phyloP scores from a whole-genome alignment of 305 asterid species.

The Rubia peregrina region DNA sequence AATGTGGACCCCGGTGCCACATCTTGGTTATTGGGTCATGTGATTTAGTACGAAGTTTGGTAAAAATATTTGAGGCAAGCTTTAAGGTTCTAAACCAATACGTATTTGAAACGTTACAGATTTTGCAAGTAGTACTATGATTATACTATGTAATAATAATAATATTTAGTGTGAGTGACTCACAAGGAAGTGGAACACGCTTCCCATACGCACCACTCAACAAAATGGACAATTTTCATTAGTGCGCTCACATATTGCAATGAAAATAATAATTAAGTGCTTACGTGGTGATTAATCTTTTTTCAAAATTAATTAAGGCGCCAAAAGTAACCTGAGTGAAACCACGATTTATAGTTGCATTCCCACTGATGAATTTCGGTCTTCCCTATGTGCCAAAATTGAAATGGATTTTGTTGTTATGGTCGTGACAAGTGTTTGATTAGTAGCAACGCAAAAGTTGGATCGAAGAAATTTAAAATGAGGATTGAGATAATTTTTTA shows the following conservation, averaged over 20 bases:
- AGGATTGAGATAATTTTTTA: too few relatives aligned
- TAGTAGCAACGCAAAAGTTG: too few relatives aligned
- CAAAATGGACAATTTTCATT: not conserved
- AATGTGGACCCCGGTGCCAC: not conserved
- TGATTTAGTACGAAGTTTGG: not conserved
- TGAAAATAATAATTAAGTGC: not conserved
- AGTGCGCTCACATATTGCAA: slow-evolving; percentile 2
- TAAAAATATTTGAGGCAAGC: not conserved
- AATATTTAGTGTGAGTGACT: not conserved
- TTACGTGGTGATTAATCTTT: not conserved
- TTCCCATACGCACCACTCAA: slow-evolving; percentile 4
- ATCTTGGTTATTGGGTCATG: not conserved
- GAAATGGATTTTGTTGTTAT: too few relatives aligned
- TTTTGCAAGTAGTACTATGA: not conserved
- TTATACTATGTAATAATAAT: not conserved
- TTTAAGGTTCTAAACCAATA: not conserved
- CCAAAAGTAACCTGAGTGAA: not conserved
- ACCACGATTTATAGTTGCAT: not conserved
- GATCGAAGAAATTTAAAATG: too few relatives aligned
- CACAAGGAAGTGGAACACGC: slow-evolving; percentile 13
- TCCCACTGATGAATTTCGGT: not conserved
- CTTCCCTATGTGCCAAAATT: too few relatives aligned
- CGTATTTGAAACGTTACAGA: not conserved
- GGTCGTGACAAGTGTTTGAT: too few relatives aligned
- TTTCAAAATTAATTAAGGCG: not conserved